Evolutionary conservation across 495 filamentous ascomycete species (phyloP).

Genomic region (Trichoderma orchidacearum): DNA sequence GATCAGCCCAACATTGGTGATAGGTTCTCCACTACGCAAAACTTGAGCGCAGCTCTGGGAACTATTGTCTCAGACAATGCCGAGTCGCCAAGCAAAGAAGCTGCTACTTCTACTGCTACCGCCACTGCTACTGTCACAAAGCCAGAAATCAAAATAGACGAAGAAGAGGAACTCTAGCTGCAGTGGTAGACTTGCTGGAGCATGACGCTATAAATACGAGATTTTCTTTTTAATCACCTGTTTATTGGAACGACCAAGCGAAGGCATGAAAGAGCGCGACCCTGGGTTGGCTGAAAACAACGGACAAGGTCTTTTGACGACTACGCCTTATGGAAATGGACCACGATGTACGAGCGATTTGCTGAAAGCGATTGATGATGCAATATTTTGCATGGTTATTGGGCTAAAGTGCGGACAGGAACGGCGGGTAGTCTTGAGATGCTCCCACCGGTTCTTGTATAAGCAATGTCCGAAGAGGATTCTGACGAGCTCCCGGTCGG

Average conservation of each 20-base stretch:
- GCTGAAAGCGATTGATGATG: not conserved
- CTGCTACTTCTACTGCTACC: too few species aligned
- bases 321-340: not conserved
- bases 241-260: not conserved
- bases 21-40: not conserved
- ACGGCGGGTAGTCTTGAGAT: not conserved
- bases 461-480: not conserved
- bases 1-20: not conserved
- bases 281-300: not conserved
- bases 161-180: slow-evolving; percentile 1
- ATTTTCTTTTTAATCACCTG: not conserved
- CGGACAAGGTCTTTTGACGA: not conserved
- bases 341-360: not conserved
- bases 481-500: not conserved
- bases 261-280: not conserved
- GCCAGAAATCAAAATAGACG: not conserved
- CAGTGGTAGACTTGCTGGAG: not conserved
- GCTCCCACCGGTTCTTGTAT: not conserved
- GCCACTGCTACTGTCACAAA: not conserved
- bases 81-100: not conserved
- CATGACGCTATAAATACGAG: not conserved
- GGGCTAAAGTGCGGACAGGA: not conserved
- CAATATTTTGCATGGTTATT: not conserved
- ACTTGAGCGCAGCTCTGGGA: slow-evolving; percentile 1
- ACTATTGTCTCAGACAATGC: not conserved